These are phyloP conservation scores for Aspergillus bridgeri DNA, from an alignment of 495 filamentous ascomycete species.

Conservation along the genomic window DNA sequence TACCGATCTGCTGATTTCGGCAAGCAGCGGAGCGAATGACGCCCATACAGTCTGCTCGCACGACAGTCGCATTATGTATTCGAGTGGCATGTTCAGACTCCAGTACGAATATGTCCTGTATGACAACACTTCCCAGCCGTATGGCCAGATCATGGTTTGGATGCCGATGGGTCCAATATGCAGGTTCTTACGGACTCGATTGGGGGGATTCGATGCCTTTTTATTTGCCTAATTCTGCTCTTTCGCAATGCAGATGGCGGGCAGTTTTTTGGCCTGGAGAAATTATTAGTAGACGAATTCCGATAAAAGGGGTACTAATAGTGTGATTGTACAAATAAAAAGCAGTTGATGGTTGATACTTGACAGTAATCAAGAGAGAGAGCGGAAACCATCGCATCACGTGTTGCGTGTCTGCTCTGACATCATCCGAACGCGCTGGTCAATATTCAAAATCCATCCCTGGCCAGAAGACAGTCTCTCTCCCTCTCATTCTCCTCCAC, in stretches of 20 bases:
- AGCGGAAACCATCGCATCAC: too few relatives aligned
- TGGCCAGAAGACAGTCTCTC: not conserved
- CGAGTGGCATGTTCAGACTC: constrained; percentile 33
- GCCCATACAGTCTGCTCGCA: constrained; percentile 41
- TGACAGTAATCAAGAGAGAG: too few relatives aligned
- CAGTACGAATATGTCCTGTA: constrained; percentile 31
- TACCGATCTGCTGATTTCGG: constrained; percentile 29
- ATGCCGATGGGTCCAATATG: constrained; percentile 32
- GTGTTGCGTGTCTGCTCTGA: not conserved
- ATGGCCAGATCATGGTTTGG: constrained; percentile 33
- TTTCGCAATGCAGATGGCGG: not conserved
- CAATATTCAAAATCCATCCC: not conserved
- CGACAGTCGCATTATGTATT: constrained; percentile 34
- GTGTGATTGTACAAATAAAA: too few relatives aligned
- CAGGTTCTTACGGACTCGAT: constrained; percentile 26
- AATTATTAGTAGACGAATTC: too few relatives aligned
- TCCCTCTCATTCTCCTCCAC: not conserved
- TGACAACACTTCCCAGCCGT: constrained; percentile 35
- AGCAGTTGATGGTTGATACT: too few relatives aligned
- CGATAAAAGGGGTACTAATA: too few relatives aligned
- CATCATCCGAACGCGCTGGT: not conserved
- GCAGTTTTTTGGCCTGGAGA: too few relatives aligned
- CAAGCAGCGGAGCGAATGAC: constrained; percentile 35
- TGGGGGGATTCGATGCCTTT: constrained; percentile 38
- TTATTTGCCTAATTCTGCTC: constrained; percentile 17